Percentiles rank a stretch among this genome's conserved stretches.
These are phyloP conservation scores for Podaxis sp. DNA, from an alignment of 768 basidiomycete species.

Conservation along the genomic window DNA sequence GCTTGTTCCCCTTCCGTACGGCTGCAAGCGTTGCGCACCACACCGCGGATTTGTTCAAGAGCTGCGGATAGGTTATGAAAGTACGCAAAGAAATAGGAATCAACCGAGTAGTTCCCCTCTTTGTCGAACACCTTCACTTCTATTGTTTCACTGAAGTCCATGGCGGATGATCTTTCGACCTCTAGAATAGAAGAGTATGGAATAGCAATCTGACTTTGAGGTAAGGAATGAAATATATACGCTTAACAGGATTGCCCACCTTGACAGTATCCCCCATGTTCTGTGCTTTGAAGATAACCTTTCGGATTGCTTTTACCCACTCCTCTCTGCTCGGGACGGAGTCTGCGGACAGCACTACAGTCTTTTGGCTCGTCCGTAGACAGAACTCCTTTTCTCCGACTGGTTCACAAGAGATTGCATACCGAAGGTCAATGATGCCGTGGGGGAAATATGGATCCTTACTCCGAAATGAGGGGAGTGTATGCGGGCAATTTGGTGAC, in stretches of 20 bases:
- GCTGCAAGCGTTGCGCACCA: slow-evolving; percentile 55
- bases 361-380: slow-evolving; percentile 78
- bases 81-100: slow-evolving; percentile 94
- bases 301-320: slow-evolving; percentile 94
- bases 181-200: slow-evolving; percentile 88
- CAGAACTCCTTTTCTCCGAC: slow-evolving; percentile 75
- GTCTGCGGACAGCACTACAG: slow-evolving; percentile 66
- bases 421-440: slow-evolving; percentile 92
- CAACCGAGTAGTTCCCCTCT: slow-evolving; percentile 70
- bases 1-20: slow-evolving; percentile 28
- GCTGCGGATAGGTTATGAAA: slow-evolving; percentile 79
- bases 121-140: slow-evolving; percentile 90
- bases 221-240: neutral
- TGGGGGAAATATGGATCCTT: slow-evolving; percentile 98
- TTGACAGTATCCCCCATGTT: slow-evolving; percentile 96
- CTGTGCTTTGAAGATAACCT: slow-evolving; percentile 93
- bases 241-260: slow-evolving; percentile 33
- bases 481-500: slow-evolving; percentile 16
- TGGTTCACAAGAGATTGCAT: slow-evolving; percentile 86
- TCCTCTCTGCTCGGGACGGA: slow-evolving; percentile 83
- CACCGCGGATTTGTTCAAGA: slow-evolving; percentile 76
- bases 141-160: slow-evolving; percentile 96
- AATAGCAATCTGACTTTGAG: slow-evolving; percentile 68
- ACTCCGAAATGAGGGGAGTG: neutral
- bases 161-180: slow-evolving; percentile 80